Evolutionary conservation across 129 eudicot genomes (phyloP), one percentile per base, ranked within the genome.

Genomic region (Arctium minus): DNA sequence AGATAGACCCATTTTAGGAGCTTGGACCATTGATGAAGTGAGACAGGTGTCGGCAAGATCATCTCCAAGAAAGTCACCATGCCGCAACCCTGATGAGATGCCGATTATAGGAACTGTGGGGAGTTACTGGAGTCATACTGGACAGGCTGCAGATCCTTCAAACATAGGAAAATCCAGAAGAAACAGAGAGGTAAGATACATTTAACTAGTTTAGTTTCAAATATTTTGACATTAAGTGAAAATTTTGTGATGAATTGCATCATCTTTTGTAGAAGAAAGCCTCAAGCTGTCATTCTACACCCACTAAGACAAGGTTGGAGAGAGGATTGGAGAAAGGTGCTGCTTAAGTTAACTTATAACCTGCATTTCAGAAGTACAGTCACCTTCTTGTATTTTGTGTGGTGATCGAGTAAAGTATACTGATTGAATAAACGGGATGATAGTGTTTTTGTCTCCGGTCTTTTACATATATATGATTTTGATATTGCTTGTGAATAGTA

Each of bases 111-210:
- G 95, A 35, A 90, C 91, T n/a, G 91, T 90, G 29, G 97, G 95
- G 79, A 90, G 98, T 75, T 94, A 90, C 83, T 90, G 92, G 97
- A 91, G 79, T 83, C 89, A 83, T 80, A 87, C 93, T 44, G 88
- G 83, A 38, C 85, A 78, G 70, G 78, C 82, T 2, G 80, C 77
- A 42, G 85, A 78, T 76, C 84, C 90, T 72, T 82, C 86, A 38
- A 80, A 70, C 78, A 82, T 80, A 27, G 75, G 85, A 70, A 81
- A 81, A 50, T 77, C 83, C 69, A 85, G 86, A 79, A 86, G 80
- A 79, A 77, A 36, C 48, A 64, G 56, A 75, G 79, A 81, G 88
- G 89, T 90, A 77, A 3, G 15, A 70, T 71, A 18, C 42, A 33
- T 18, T 27, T 65, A 74, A 12, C 3, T 70, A 70, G 38, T 72